A percentile compares a stretch with the other conserved stretches of the same genome.
Conservation (phyloP, 768 basidiomycete species). For the Favolaschia claudopus region DNA sequence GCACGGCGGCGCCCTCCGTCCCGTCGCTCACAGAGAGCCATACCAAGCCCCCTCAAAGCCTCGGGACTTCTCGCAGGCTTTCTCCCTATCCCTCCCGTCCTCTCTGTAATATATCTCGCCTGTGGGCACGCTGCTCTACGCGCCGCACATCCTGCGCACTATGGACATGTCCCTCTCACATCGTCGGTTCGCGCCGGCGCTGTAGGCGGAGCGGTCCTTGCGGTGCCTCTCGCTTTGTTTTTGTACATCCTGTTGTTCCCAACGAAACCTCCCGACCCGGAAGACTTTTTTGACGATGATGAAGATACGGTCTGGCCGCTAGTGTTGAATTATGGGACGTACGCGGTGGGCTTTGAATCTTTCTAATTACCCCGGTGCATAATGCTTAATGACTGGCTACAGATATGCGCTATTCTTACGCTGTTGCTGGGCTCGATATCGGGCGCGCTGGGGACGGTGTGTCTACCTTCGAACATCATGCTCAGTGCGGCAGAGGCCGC, state of each 20-base stretch:
- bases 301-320: conserved; percentile 18
- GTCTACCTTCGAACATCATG: conserved; percentile 32
- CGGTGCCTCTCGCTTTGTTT: conserved; percentile 41
- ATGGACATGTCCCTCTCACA: conserved; percentile 27
- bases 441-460: conserved; percentile 43
- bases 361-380: too few species aligned
- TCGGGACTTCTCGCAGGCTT: conserved; percentile 32
- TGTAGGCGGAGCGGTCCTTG: conserved; percentile 42
- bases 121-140: conserved; percentile 42
- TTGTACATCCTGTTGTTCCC: conserved; percentile 40
- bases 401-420: conserved; percentile 26
- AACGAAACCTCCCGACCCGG: conserved; percentile 29
- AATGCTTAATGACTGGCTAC: too few species aligned
- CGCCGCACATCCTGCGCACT: conserved; percentile 22
- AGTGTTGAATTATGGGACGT: conserved; percentile 20
- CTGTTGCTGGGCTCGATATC: conserved; percentile 37
- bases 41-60: conserved; percentile 12
- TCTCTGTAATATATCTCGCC: conserved; percentile 39
- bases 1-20: conserved; percentile 7
- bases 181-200: conserved; percentile 43
- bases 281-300: conserved; percentile 48
- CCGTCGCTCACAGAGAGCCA: conserved; percentile 17
- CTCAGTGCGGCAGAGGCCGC: conserved; percentile 39
- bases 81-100: conserved; percentile 42
- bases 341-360: too few species aligned